Evolutionary conservation across 805 yeast genomes (phyloP).

Genomic region (Vanderwaltozyma tropicalis): DNA sequence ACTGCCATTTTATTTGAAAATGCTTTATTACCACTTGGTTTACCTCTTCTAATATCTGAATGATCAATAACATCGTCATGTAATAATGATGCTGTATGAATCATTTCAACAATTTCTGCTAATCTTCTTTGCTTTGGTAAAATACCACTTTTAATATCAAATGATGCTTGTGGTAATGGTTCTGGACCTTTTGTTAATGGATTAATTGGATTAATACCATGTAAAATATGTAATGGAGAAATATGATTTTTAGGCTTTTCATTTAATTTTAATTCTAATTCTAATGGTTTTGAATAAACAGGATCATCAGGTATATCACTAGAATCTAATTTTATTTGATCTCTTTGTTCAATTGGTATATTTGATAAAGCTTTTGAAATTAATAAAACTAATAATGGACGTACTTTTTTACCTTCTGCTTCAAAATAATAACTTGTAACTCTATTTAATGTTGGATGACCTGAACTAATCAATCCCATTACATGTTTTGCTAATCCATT

Average conservation of each 20-base stretch:
- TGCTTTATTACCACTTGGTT: slow-evolving; percentile 85
- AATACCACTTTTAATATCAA: slow-evolving; percentile 56
- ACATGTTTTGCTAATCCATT: slow-evolving; percentile 77
- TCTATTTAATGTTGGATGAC: slow-evolving; percentile 85
- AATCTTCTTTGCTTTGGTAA: slow-evolving; percentile 89
- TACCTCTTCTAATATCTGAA: slow-evolving; percentile 79
- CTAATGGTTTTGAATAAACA: slow-evolving; percentile 49
- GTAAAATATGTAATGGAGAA: slow-evolving; percentile 72
- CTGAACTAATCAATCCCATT: slow-evolving; percentile 78
- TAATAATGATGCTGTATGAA: slow-evolving; percentile 88
- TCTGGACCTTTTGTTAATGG: slow-evolving; percentile 79
- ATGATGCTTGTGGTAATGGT: slow-evolving; percentile 41
- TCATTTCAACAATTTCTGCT: slow-evolving; percentile 97
- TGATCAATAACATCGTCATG: slow-evolving; percentile 96
- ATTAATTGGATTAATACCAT: slow-evolving; percentile 88
- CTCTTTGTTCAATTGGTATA: slow-evolving; percentile 62
- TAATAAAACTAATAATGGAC: slow-evolving; percentile 81
- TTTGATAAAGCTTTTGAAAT: slow-evolving; percentile 69
- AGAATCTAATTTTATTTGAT: slow-evolving; percentile 49
- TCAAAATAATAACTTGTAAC: slow-evolving; percentile 94
- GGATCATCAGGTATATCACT: slow-evolving; percentile 59
- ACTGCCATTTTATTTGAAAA: slow-evolving; percentile 97
- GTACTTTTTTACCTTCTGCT: slow-evolving; percentile 89
- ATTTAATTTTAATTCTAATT: slow-evolving; percentile 39
- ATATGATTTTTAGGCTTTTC: slow-evolving; percentile 42